These are phyloP conservation scores for Moesziomyces sp. DNA, from an alignment of 1,284 basidiomycete species.

Conservation along the genomic window DNA sequence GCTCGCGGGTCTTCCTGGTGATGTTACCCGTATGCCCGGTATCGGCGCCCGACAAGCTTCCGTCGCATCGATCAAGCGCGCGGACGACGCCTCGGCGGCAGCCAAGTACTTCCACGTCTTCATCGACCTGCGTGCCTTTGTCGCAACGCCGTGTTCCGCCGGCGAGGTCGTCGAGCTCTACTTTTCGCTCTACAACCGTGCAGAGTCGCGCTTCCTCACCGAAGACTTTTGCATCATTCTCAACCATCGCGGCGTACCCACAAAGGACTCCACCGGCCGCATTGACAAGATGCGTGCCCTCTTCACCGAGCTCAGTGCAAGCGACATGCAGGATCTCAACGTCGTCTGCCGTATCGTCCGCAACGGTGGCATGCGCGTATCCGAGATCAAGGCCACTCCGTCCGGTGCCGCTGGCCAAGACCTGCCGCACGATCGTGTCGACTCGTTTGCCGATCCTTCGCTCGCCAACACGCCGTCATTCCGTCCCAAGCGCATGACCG, in stretches of 20 bases:
- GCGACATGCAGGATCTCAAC: constrained; percentile 76
- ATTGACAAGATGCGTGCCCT: constrained; percentile 69
- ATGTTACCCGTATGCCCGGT: constrained; percentile 13
- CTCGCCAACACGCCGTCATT: constrained; percentile 44
- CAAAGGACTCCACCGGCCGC: constrained; percentile 72
- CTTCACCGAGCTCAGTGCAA: constrained; percentile 86
- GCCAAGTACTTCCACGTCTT: constrained; percentile 75
- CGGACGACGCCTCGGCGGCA: constrained; percentile 1
- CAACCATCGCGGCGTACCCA: constrained; percentile 88
- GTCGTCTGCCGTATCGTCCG: constrained; percentile 82
- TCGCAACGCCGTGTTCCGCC: constrained; percentile 85
- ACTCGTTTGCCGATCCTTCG: constrained; percentile 32
- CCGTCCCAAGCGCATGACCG: constrained; percentile 49
- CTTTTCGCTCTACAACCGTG: constrained; percentile 90
- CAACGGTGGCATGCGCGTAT: constrained; percentile 85
- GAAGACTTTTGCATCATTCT: constrained; percentile 92
- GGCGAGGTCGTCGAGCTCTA: constrained; percentile 92
- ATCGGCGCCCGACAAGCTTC: constrained; percentile 12
- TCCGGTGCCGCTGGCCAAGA: constrained; percentile 41
- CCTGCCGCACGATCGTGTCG: constrained; percentile 20
- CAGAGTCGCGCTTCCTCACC: constrained; percentile 83
- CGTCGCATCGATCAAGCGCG: constrained; percentile 3
- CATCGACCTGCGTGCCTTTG: constrained; percentile 88
- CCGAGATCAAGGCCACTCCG: constrained; percentile 63
- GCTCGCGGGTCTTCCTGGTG: constrained; percentile 40